Evolutionary conservation across 2,329 filamentous ascomycete species (phyloP).

Genomic region (Microthyrium microscopicum): DNA sequence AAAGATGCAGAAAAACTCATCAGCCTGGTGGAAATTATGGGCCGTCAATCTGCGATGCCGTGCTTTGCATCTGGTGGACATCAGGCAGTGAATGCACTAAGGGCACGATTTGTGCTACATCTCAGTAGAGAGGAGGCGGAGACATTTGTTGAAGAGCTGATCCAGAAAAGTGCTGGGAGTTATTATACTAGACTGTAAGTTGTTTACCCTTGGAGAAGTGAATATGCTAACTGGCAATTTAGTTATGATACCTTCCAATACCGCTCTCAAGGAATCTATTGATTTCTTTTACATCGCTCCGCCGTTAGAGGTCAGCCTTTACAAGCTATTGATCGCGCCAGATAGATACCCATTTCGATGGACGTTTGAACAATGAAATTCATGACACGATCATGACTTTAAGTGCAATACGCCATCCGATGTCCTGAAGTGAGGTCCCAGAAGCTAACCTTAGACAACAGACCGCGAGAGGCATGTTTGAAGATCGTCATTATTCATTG

Average conservation of each 20-base stretch:
- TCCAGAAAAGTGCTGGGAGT: slow-evolving; percentile 67
- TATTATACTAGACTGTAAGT: slow-evolving; percentile 74
- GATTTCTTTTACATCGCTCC: too few species aligned
- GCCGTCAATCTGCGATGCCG: slow-evolving; percentile 66
- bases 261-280: slow-evolving; percentile 76
- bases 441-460: too few species aligned
- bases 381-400: too few species aligned
- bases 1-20: slow-evolving; percentile 67
- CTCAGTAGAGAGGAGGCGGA: slow-evolving; percentile 70
- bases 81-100: slow-evolving; percentile 50
- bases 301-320: too few species aligned
- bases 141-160: slow-evolving; percentile 64
- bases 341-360: too few species aligned
- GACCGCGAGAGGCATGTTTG: too few species aligned
- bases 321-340: too few species aligned
- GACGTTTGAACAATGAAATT: too few species aligned
- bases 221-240: slow-evolving; percentile 10
- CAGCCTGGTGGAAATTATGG: slow-evolving; percentile 73
- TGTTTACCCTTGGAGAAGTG: slow-evolving; percentile 6
- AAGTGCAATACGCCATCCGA: too few species aligned
- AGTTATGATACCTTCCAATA: slow-evolving; percentile 81
- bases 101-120: slow-evolving; percentile 66
- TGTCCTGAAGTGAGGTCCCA: too few species aligned
- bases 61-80: slow-evolving; percentile 62
- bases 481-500: too few species aligned